phyloP scores from a whole-genome alignment of 495 filamentous ascomycete species.

The Penicillium soppii region DNA sequence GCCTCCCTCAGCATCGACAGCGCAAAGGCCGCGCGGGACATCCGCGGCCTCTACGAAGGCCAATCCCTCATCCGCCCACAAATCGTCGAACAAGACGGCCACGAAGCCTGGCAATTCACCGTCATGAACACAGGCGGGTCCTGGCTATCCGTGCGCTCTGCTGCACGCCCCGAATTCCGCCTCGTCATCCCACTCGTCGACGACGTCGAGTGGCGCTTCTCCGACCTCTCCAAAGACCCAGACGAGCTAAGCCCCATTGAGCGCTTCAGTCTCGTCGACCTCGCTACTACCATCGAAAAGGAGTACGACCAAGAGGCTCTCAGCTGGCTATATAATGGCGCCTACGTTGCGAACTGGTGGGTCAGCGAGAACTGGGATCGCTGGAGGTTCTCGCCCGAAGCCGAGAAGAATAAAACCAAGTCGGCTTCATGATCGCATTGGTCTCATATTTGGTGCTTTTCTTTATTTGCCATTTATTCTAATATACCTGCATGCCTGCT shows the following conservation, averaged over 20 bases:
- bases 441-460: background rate
- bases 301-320: slow-evolving; percentile 37
- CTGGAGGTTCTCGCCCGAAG: slow-evolving; percentile 8
- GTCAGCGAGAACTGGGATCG: slow-evolving; percentile 41
- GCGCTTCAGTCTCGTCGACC: slow-evolving; percentile 36
- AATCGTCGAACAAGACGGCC: slow-evolving; percentile 31
- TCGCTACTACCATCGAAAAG: slow-evolving; percentile 28
- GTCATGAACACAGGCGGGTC: slow-evolving; percentile 53
- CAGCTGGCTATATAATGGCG: slow-evolving; percentile 44
- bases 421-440: background rate
- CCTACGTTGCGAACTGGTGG: slow-evolving; percentile 45
- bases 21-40: slow-evolving; percentile 34
- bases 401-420: slow-evolving; percentile 1
- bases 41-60: slow-evolving; percentile 47
- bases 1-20: slow-evolving; percentile 33
- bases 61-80: slow-evolving; percentile 47
- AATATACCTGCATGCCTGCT: slow-evolving; percentile 9
- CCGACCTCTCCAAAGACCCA: slow-evolving; percentile 41
- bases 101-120: slow-evolving; percentile 49
- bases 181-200: slow-evolving; percentile 48
- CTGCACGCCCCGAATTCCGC: slow-evolving; percentile 37
- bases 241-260: slow-evolving; percentile 35
- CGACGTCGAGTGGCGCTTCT: slow-evolving; percentile 47
- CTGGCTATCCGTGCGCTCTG: slow-evolving; percentile 43
- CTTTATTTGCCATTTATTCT: slow-evolving; percentile 8